These are phyloP conservation scores for Pilasporangium apinafurcum DNA, from an alignment of 352 stramenopile genomes.

Conservation along the genomic window DNA sequence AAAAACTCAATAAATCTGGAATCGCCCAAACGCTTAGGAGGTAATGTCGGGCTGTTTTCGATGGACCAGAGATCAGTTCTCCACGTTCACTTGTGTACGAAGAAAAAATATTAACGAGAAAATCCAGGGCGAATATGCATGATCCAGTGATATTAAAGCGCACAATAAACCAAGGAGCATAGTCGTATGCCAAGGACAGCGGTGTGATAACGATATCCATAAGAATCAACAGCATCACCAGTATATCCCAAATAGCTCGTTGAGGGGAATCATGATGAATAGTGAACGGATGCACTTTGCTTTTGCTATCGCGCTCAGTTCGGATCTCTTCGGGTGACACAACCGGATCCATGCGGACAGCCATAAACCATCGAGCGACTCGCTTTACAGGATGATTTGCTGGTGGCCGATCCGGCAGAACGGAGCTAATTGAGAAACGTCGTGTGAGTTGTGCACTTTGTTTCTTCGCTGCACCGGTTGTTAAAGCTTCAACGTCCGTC, in stretches of 20 bases:
- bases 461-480: too few relatives aligned
- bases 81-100: slow-evolving; percentile 46
- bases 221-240: slow-evolving; percentile 50
- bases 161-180: slow-evolving; percentile 12
- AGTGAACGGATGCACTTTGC: slow-evolving; percentile 26
- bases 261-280: slow-evolving; percentile 41
- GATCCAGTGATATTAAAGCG: slow-evolving; percentile 30
- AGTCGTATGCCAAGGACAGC: slow-evolving; percentile 42
- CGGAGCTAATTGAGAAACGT: slow-evolving; percentile 25
- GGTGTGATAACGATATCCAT: slow-evolving; percentile 49
- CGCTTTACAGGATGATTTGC: too few relatives aligned
- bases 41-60: slow-evolving; percentile 37
- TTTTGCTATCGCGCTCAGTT: slow-evolving; percentile 21
- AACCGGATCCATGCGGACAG: slow-evolving; percentile 4
- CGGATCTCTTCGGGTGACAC: slow-evolving; percentile 28
- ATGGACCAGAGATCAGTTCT: slow-evolving; percentile 37
- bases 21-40: slow-evolving; percentile 45
- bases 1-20: slow-evolving; percentile 62
- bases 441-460: slow-evolving; percentile 24
- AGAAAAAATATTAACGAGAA: slow-evolving; percentile 44
- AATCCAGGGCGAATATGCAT: slow-evolving; percentile 46
- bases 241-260: slow-evolving; percentile 37
- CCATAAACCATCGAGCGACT: too few relatives aligned
- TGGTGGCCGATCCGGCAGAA: too few relatives aligned
- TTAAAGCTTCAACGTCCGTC: too few relatives aligned